phyloP scores from a whole-genome alignment of 345 rosid genomes.

The Brassica rapa region DNA sequence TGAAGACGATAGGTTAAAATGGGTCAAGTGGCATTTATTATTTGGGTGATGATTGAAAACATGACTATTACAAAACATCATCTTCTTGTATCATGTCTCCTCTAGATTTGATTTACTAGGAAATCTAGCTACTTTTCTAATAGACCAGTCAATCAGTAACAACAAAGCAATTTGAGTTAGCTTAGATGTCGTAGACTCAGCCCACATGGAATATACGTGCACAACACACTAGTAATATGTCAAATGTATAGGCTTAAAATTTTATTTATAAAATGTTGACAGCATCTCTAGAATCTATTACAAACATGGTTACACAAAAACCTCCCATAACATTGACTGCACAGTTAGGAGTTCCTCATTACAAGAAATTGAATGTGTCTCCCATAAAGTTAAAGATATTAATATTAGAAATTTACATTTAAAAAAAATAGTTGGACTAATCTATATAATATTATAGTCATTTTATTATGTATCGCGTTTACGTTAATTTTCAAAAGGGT shows the following conservation, averaged over 20 bases:
- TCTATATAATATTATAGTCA: too few species aligned
- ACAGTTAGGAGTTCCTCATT: background rate
- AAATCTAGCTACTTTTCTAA: constrained; percentile 2
- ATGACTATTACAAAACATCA: constrained; percentile 25
- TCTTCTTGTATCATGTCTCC: constrained; percentile 12
- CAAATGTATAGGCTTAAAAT: background rate
- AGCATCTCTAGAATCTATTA: background rate
- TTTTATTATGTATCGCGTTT: too few species aligned
- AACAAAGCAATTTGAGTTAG: background rate
- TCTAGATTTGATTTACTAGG: constrained; percentile 32
- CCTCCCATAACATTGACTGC: background rate
- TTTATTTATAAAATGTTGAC: background rate
- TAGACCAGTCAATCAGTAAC: constrained; percentile 4
- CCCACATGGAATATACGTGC: background rate
- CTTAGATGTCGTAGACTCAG: background rate
- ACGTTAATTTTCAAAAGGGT: too few species aligned
- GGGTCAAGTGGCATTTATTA: constrained; percentile 32
- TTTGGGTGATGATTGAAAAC: constrained; percentile 32
- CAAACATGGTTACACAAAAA: background rate
- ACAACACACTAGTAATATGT: background rate
- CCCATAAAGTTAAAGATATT: too few species aligned
- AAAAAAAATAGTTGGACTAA: too few species aligned
- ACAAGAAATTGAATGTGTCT: too few species aligned
- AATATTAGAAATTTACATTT: too few species aligned
- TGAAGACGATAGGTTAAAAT: constrained; percentile 25